Base-by-base conservation (phyloP, 768 basidiomycete species). In the Pisolithus orientalis region DNA sequence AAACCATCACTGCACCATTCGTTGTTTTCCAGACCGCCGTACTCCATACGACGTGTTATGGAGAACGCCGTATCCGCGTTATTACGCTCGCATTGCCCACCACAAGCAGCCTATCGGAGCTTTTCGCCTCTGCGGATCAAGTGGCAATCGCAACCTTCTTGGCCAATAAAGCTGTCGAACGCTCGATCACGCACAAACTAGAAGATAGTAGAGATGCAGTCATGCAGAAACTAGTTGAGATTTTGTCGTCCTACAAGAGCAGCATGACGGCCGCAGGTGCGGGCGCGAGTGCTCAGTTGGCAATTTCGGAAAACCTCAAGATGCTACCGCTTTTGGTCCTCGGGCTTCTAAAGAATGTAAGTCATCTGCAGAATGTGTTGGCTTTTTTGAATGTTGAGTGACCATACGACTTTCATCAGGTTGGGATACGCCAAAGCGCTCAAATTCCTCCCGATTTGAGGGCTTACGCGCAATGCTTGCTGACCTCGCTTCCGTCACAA, bases 401-500 rank as follows among this genome's bases (percentile, higher is more conserved):
- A 27, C 44, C 55, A 10, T 60, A 11, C 25, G 34, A 28, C 2
- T 28, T 53, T 59, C 16, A 2, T 5, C 61, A 94, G 91, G 88
- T 95, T 57, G 96, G 93, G 44, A 77, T 98, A 48, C 83, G 96
- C 50, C 94, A 97, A 75, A 97, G 94, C 70, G 84, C 91, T 3
- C 92, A 94, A 65, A 98, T 99, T 66, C 94, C 95, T 32, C 90
- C 95, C 8, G 96, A 99, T 71, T 84, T 99, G 47, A 78, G 96
- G 58, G 89, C 94, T 9, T 98, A 98, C 64, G 91, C 96, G 1
- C 94, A 97, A 70, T 87, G 87, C 6, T 72, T 99, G 34, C 76
- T 98, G 59, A 91, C 91, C 1, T 90, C 94, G 7, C 68, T 98
- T 47, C 96, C 96, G 0, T 86, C 92, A 3, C 91, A 99, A 74